Evolutionary conservation across 768 basidiomycete genomes (phyloP).

Genomic region (Agrocybe pediades): DNA sequence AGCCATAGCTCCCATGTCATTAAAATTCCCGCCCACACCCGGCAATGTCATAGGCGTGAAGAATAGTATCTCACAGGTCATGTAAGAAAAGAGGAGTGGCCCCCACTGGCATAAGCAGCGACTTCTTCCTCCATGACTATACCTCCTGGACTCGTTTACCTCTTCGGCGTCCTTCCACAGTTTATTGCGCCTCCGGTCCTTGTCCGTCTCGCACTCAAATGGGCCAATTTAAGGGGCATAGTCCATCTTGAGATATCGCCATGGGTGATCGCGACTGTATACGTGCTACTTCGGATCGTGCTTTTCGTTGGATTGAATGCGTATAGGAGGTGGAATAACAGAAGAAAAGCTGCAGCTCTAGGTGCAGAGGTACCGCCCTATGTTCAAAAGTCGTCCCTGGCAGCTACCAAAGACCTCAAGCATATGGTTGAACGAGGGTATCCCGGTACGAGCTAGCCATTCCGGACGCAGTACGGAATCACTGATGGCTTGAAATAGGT

Average conservation of each 20-base stretch:
- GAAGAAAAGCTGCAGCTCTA: neutral
- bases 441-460: neutral
- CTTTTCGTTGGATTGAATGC: neutral
- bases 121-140: too few species aligned
- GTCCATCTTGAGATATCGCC: neutral
- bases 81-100: too few species aligned
- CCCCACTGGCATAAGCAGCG: too few species aligned
- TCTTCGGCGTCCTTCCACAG: neutral
- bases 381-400: neutral
- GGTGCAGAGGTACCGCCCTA: neutral
- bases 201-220: neutral
- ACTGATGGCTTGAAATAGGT: neutral
- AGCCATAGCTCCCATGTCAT: too few species aligned
- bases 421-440: neutral
- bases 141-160: neutral
- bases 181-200: neutral
- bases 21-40: too few species aligned
- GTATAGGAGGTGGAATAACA: neutral
- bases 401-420: neutral
- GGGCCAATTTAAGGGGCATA: neutral
- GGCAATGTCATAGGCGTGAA: too few species aligned
- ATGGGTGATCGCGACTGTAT: neutral
- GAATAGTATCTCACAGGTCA: too few species aligned
- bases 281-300: neutral
- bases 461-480: neutral